A percentile compares a stretch with the other conserved stretches of the same genome.
phyloP scores from a whole-genome alignment of 148 eudicot genomes.

The Fagopyrum homotropicum region DNA sequence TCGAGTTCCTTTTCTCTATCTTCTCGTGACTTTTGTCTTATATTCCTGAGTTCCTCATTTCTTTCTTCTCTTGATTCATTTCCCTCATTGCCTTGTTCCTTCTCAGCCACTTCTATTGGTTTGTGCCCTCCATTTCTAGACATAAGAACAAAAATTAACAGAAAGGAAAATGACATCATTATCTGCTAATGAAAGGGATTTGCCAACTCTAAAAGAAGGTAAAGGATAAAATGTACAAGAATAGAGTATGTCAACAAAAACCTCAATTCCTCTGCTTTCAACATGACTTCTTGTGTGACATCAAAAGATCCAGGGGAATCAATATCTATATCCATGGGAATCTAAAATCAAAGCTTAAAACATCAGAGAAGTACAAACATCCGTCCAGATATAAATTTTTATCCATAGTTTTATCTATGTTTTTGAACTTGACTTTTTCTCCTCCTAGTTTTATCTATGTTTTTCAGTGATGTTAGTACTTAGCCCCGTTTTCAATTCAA shows the following conservation, averaged over 20 bases:
- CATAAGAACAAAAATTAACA: constrained; percentile 4
- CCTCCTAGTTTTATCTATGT: no score
- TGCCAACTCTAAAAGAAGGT: neutral
- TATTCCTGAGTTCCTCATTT: neutral
- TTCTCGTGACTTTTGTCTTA: constrained; percentile 28
- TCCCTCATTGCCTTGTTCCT: neutral
- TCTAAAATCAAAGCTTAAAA: constrained; percentile 26
- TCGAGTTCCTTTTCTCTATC: constrained; percentile 43
- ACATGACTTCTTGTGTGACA: constrained; percentile 47
- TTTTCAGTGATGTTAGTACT: no score
- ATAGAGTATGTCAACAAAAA: constrained; percentile 17
- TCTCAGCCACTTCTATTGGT: neutral
- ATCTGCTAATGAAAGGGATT: neutral
- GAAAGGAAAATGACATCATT: neutral
- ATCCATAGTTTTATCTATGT: no score
- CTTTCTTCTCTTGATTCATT: neutral
- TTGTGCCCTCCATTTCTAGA: constrained; percentile 33
- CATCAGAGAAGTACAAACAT: neutral
- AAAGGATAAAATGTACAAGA: neutral
- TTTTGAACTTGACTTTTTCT: no score
- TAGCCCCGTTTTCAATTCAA: no score
- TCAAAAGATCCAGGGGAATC: constrained; percentile 33
- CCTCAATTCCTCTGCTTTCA: constrained; percentile 63
- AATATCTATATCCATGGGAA: constrained; percentile 45
- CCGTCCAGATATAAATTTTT: neutral